Evolutionary conservation across 2,329 filamentous ascomycete genomes (phyloP).

Genomic region (Plectosphaerella sp.): DNA sequence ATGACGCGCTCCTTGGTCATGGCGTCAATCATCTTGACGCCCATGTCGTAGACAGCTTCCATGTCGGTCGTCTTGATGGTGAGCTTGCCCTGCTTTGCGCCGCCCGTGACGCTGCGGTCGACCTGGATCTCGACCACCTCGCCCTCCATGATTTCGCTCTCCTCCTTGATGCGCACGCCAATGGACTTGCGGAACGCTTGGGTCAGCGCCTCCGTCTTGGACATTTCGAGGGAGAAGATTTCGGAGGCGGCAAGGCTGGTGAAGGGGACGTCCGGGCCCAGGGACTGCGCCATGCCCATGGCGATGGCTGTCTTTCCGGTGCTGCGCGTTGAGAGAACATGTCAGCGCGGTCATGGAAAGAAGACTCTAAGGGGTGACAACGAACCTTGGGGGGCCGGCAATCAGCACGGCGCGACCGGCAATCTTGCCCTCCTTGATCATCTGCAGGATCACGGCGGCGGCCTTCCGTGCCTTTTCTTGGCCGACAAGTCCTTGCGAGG

Average conservation of each 20-base stretch:
- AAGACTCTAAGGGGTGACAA: not conserved
- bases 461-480: conserved; percentile 97
- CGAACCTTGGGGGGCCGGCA: conserved; percentile 78
- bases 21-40: conserved; percentile 98
- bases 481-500: conserved; percentile 90
- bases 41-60: conserved; percentile 99
- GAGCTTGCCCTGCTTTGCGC: conserved; percentile 96
- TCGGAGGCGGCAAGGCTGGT: conserved; percentile 94
- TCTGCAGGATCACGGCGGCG: conserved; percentile 91
- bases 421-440: conserved; percentile 99
- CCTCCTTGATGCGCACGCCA: conserved; percentile 95
- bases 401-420: conserved; percentile 92
- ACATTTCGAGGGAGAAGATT: conserved; percentile 99
- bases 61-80: conserved; percentile 99
- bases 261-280: conserved; percentile 92
- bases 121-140: conserved; percentile 99
- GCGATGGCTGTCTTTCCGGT: conserved; percentile 98
- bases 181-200: conserved; percentile 99
- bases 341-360: conserved; percentile 10
- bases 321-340: conserved; percentile 37
- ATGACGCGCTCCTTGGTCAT: conserved; percentile 99
- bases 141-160: conserved; percentile 98
- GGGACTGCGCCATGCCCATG: conserved; percentile 96
- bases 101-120: conserved; percentile 91
- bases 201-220: conserved; percentile 95